A percentile compares a stretch with the other conserved stretches of the same genome.
These are phyloP conservation scores for Aciculoconidium aculeatum DNA, from an alignment of 805 yeast species.

Conservation along the genomic window DNA sequence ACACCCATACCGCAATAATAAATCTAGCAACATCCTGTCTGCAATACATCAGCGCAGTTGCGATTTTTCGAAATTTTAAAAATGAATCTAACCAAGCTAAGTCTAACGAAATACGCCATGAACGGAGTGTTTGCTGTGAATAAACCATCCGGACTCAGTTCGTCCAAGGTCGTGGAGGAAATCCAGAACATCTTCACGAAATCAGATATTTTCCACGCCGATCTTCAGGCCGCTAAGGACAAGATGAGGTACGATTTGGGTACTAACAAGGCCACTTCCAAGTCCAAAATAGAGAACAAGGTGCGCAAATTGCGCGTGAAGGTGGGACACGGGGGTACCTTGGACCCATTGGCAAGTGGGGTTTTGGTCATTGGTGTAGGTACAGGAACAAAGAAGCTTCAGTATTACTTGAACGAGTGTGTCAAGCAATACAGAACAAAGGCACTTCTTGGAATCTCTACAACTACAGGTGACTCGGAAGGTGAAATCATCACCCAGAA, in stretches of 20 bases:
- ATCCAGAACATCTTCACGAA: slow-evolving; percentile 58
- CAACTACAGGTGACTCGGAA: slow-evolving; percentile 91
- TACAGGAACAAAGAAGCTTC: slow-evolving; percentile 77
- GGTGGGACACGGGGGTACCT: slow-evolving; percentile 97
- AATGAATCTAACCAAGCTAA: too few species aligned
- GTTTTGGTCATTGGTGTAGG: slow-evolving; percentile 91
- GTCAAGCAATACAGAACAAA: slow-evolving; percentile 75
- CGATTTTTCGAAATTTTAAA: too few species aligned
- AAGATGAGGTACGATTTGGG: slow-evolving; percentile 37
- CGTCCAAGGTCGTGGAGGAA: slow-evolving; percentile 65
- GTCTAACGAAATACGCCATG: too few species aligned
- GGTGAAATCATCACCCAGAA: slow-evolving; percentile 70
- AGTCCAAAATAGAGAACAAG: slow-evolving; percentile 46
- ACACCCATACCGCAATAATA: too few species aligned
- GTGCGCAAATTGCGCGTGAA: slow-evolving; percentile 59
- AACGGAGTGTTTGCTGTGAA: slow-evolving; percentile 90
- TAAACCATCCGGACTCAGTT: slow-evolving; percentile 82
- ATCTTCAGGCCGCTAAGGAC: slow-evolving; percentile 45
- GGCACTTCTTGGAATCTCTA: slow-evolving; percentile 82
- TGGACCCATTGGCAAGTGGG: slow-evolving; percentile 96
- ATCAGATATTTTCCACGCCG: slow-evolving; percentile 51
- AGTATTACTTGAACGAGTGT: slow-evolving; percentile 65
- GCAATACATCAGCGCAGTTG: too few species aligned
- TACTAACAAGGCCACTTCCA: slow-evolving; percentile 34
- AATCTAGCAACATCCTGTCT: too few species aligned